These are phyloP conservation scores for Pythium phragmiticola DNA, from an alignment of 352 stramenopile species.

Conservation along the genomic window DNA sequence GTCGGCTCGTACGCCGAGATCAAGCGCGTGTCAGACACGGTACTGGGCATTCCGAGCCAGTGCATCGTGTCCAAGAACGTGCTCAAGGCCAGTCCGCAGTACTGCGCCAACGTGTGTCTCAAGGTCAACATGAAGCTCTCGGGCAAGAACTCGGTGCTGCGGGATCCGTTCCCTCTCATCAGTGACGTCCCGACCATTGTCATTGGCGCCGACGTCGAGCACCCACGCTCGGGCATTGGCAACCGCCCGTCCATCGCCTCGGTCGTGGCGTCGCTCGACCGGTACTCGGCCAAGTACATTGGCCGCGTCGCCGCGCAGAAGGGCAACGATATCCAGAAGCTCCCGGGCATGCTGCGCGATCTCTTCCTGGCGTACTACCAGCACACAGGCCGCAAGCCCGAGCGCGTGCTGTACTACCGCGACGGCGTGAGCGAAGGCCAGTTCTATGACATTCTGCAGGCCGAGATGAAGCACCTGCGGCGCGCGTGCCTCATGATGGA, in stretches of 20 bases:
- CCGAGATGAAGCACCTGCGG: conserved; percentile 53
- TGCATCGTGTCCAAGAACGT: conserved; percentile 42
- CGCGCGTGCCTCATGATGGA: conserved; percentile 48
- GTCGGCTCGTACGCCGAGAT: conserved; percentile 34
- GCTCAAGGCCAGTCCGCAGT: conserved; percentile 32
- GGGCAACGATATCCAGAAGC: conserved; percentile 40
- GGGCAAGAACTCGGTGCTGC: conserved; percentile 37
- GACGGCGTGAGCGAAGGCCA: conserved; percentile 86
- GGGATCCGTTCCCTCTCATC: conserved; percentile 33
- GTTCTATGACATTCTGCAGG: conserved; percentile 70
- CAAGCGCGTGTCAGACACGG: conserved; percentile 41
- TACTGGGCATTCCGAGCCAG: conserved; percentile 45
- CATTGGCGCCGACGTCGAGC: conserved; percentile 55
- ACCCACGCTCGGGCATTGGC: conserved; percentile 41
- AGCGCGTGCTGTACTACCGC: conserved; percentile 84
- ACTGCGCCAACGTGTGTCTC: conserved; percentile 41
- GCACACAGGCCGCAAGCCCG: conserved; percentile 66
- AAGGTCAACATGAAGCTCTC: conserved; percentile 51
- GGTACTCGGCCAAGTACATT: conserved; percentile 37
- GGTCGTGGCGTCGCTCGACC: conserved; percentile 56
- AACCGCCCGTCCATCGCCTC: conserved; percentile 45
- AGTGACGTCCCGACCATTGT: conserved; percentile 38
- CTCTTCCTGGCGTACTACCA: conserved; percentile 79
- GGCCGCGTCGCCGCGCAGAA: conserved; percentile 38
- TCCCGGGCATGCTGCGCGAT: conserved; percentile 63